Evolutionary conservation across 1,284 basidiomycete genomes (phyloP), one percentile per base, ranked within the genome.

Genomic region (Puccinia triticina): DNA sequence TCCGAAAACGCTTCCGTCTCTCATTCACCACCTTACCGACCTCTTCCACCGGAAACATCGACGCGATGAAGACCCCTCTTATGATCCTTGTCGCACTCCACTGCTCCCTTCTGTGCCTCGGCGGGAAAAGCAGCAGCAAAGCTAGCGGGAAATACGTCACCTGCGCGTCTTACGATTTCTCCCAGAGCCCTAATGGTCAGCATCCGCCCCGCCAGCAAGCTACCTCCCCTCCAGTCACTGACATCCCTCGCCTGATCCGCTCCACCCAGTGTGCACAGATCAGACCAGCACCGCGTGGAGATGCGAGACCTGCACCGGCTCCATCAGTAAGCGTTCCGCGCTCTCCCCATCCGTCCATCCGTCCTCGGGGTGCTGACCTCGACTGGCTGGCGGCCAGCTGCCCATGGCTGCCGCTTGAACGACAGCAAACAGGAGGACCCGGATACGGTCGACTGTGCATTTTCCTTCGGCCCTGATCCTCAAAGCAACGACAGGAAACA

Each of bases 41-140:
- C 8, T 40, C 37, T 23, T 23, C 26, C 16, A 43, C 40, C 34
- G 37, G 1, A 48, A 3, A n/a, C n/a, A n/a, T n/a, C 21, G 66
- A 43, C 66, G 23, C 40, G 21, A 73, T 73, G 71, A 73, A 73
- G 71, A 16, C 32, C 26, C 53, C 55, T 48, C 29, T 53, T 55
- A 55, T 29, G 26, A 46, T 72, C 48, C 69, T 72, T 50, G 5
- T 53, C 69, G 34, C 71, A 8, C 32, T 73, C 23, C 34, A 73
- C 29, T 55, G 16, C 23, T 48, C 71, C 32, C 26, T 55, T 14
- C 12, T 73, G 11, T 29, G 5, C 23, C 32, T 34, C 23, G 11
- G 46, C 48, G 10, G 50, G 26, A 29, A 53, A 26, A 55, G 34
- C 55, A 3, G 1, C 11, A 34, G 53, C 29, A 37, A 40, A 55